A percentile compares a stretch with the other conserved stretches of the same genome.
Conservation (phyloP, 176 grass and related monocot genomes). For the Bothriochloa decipiens region DNA sequence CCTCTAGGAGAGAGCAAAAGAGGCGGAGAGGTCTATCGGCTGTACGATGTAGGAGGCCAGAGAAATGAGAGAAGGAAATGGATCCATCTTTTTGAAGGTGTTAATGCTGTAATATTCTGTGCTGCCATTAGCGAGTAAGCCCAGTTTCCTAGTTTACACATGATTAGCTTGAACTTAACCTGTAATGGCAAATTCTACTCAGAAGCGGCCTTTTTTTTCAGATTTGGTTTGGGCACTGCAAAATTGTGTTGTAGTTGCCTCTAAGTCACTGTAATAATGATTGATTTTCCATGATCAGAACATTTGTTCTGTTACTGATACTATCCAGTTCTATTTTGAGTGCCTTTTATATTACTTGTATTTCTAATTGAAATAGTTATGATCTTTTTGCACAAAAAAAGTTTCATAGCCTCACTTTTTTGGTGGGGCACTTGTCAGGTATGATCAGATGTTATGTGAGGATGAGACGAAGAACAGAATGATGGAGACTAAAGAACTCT, state of each 20-base stretch:
- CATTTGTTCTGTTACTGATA: neutral
- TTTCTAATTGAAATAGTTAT: conserved; percentile 5
- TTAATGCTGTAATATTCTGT: conserved; percentile 96
- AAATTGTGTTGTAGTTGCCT: neutral
- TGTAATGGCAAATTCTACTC: conserved; percentile 9
- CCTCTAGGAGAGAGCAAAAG: conserved; percentile 94
- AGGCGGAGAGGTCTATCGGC: conserved; percentile 86
- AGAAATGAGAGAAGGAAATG: conserved; percentile 99
- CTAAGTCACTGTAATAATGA: neutral
- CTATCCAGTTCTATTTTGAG: neutral
- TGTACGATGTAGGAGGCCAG: conserved; percentile 97
- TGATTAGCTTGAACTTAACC: neutral
- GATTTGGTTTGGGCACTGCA: neutral
- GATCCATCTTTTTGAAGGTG: conserved; percentile 99
- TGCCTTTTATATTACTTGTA: neutral
- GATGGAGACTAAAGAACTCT: conserved; percentile 97
- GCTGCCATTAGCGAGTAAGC: conserved; percentile 98
- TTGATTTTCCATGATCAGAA: neutral
- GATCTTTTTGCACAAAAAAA: neutral
- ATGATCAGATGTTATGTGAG: conserved; percentile 93
- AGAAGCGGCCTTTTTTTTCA: conserved; percentile 12
- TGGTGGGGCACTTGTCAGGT: conserved; percentile 43
- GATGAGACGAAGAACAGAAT: conserved; percentile 91
- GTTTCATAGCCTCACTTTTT: neutral
- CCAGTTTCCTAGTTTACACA: conserved; percentile 10